These are phyloP conservation scores for Eutypa lata DNA, from an alignment of 2,329 filamentous ascomycete species.

Conservation along the genomic window DNA sequence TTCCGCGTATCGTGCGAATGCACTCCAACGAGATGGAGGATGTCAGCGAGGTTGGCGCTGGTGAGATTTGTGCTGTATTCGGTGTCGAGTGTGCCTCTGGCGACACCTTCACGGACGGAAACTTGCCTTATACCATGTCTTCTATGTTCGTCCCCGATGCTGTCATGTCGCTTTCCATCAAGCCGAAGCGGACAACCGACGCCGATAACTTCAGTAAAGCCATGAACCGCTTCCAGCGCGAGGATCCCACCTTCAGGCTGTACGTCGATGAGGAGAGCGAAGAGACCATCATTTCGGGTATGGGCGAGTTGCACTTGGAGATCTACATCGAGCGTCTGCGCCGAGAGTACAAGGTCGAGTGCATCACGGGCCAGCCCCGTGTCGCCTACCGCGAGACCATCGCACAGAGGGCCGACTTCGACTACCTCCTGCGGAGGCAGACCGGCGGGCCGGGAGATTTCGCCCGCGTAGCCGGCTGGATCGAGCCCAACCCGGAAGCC, in stretches of 20 bases:
- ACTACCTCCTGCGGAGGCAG: conserved; percentile 93
- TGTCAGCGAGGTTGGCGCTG: conserved; percentile 84
- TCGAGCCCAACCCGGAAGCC: conserved; percentile 77
- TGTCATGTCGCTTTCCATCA: conserved; percentile 96
- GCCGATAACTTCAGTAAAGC: conserved; percentile 95
- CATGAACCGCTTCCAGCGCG: conserved; percentile 97
- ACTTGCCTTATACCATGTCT: conserved; percentile 89
- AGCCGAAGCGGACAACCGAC: conserved; percentile 90
- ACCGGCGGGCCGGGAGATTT: conserved; percentile 94
- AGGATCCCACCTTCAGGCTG: conserved; percentile 96
- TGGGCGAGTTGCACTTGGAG: conserved; percentile 95
- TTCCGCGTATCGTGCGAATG: conserved; percentile 97
- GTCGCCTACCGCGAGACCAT: conserved; percentile 97
- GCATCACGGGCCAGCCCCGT: conserved; percentile 91
- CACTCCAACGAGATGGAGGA: conserved; percentile 99
- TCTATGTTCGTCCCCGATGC: conserved; percentile 98
- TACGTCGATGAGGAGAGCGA: conserved; percentile 88
- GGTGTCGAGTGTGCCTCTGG: conserved; percentile 96
- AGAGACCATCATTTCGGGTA: conserved; percentile 96
- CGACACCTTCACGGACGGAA: conserved; percentile 95
- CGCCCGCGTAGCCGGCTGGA: conserved; percentile 84
- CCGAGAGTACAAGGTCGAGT: conserved; percentile 95
- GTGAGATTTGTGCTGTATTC: conserved; percentile 98
- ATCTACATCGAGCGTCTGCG: conserved; percentile 97
- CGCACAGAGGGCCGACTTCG: conserved; percentile 74